These are phyloP conservation scores for Fusarium caatingaense DNA, from an alignment of 2,329 filamentous ascomycete genomes.

Conservation along the genomic window DNA sequence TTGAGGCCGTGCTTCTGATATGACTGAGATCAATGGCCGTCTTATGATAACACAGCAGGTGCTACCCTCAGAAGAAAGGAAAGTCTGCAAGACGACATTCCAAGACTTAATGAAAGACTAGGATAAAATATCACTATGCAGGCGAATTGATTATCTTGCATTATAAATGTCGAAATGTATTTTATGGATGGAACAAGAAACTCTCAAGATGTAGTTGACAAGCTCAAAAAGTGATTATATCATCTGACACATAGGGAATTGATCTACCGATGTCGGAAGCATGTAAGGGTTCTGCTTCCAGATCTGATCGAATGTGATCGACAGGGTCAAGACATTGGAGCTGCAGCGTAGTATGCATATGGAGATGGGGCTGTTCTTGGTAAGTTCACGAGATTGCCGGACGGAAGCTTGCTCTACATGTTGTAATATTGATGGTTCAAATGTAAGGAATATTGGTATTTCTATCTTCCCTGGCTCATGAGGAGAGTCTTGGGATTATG, in stretches of 20 bases:
- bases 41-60: not conserved
- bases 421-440: not conserved
- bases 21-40: not conserved
- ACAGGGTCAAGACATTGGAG: not conserved
- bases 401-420: not conserved
- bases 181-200: not conserved
- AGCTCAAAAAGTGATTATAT: not conserved
- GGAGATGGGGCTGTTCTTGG: not conserved
- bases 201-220: not conserved
- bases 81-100: no score
- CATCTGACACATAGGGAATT: not conserved
- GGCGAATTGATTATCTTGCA: not conserved
- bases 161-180: not conserved
- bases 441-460: constrained; percentile 28
- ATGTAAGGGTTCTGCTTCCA: not conserved
- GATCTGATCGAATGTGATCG: constrained; percentile 4
- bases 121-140: not conserved
- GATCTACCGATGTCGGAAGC: not conserved
- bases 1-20: not conserved
- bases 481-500: not conserved
- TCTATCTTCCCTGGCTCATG: constrained; percentile 17
- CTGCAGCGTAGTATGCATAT: not conserved
- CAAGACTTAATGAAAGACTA: not conserved
- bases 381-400: not conserved
- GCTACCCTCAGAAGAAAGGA: not conserved